Base-by-base conservation (phyloP, 2,329 filamentous ascomycete species). In the Venturia asperata region DNA sequence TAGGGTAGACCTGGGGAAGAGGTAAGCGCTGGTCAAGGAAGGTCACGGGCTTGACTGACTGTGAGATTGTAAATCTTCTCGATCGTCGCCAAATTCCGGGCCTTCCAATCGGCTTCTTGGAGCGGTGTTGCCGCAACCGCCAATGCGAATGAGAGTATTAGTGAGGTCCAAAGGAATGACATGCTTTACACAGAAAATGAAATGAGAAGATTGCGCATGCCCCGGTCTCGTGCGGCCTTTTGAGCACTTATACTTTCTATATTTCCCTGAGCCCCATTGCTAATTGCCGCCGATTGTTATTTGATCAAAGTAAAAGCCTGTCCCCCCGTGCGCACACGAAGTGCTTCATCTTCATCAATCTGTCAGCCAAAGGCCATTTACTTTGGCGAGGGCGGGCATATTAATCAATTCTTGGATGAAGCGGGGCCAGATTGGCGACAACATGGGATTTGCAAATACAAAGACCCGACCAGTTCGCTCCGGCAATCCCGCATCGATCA, bases 1-100 rank as follows among this genome's bases (percentile, higher is more conserved):
- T 74, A 9, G 76, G 77, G 67, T 74, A 78, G 65, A 77, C 74
- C 52, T 58, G 30, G 30, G 5, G 52, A n/a, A 5, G 3, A 19
- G 9, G 19, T 58, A 15, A 58, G 52, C 30, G 1, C 37, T 34
- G 30, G 30, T 4, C 19, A 27, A 10, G 6, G 15, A 37, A 10
- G 5, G 1, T 11, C 30, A 34, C 30, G 3, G 17, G 9, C 1
- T 1, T 11, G 30, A 58, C 52, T 37, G 30, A 58, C 52, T 43
- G 75, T 78, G 30, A 76, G 71, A 68, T 77, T 75, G 71, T 78
- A 79, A 66, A 78, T 77, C 49, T 68, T 67, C 43, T 72, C 71
- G 61, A 78, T 73, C 27, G 76, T 78, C 52, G 72, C 69, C 67
- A 75, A 69, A 67, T 78, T 78, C 66, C 76, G 75, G 11, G 55